A percentile compares a stretch with the other conserved stretches of the same genome.
These are phyloP conservation scores for Tricholoma sp. DNA, from an alignment of 768 basidiomycete species.

Conservation along the genomic window DNA sequence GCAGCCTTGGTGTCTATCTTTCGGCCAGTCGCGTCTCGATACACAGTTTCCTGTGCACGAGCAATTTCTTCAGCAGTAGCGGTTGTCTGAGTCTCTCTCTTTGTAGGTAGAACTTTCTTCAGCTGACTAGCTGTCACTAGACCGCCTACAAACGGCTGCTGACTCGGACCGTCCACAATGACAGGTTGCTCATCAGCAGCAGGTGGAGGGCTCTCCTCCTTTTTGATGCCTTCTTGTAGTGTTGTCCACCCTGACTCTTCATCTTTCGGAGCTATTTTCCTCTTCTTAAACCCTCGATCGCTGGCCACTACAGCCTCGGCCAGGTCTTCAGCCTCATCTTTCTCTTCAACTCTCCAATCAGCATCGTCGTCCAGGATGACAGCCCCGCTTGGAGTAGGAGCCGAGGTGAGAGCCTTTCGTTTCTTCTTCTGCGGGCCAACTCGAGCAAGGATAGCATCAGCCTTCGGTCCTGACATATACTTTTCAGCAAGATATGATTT, in stretches of 20 bases:
- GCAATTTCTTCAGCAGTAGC: slow-evolving; percentile 52
- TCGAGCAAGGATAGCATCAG: slow-evolving; percentile 86
- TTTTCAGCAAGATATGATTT: slow-evolving; percentile 85
- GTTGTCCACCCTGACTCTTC: slow-evolving; percentile 65
- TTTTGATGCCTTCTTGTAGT: slow-evolving; percentile 49
- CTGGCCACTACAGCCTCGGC: slow-evolving; percentile 64
- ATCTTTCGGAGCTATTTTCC: slow-evolving; percentile 34
- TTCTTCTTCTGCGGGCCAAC: slow-evolving; percentile 66
- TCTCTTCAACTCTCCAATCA: slow-evolving; percentile 53
- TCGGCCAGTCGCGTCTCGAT: slow-evolving; percentile 85
- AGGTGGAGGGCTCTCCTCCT: slow-evolving; percentile 47
- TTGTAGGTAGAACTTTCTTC: slow-evolving; percentile 50
- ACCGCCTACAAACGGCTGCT: slow-evolving; percentile 60
- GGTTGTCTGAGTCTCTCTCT: slow-evolving; percentile 27
- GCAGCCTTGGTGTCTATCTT: slow-evolving; percentile 87
- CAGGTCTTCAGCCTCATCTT: slow-evolving; percentile 52
- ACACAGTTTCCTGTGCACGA: slow-evolving; percentile 83
- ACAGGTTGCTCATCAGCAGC: slow-evolving; percentile 69
- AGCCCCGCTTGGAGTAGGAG: slow-evolving; percentile 22
- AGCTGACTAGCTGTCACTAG: slow-evolving; percentile 74
- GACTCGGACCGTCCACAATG: slow-evolving; percentile 37
- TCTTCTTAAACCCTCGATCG: slow-evolving; percentile 79
- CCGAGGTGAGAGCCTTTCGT: slow-evolving; percentile 42
- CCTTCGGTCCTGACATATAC: slow-evolving; percentile 96
- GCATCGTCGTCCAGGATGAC: slow-evolving; percentile 66